Conservation (phyloP, 2,329 filamentous ascomycete species). For the Epichloe hybrida region DNA sequence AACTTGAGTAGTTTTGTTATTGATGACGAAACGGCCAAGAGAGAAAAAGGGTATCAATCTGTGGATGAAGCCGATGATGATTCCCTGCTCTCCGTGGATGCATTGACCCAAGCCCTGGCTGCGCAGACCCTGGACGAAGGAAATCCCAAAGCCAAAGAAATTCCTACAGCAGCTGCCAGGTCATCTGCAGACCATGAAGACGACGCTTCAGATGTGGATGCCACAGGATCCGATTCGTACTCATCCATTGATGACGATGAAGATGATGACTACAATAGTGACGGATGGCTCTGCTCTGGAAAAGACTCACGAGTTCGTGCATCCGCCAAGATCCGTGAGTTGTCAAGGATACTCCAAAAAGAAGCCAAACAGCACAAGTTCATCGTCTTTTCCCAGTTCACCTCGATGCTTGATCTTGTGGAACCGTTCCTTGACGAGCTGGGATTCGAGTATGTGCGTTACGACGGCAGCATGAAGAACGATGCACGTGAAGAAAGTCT, state of each 20-base stretch:
- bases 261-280: constrained; percentile 16
- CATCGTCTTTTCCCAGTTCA: constrained; percentile 98
- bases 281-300: constrained; percentile 18
- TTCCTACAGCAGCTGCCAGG: constrained; percentile 11
- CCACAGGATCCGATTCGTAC: constrained; percentile 29
- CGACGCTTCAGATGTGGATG: constrained; percentile 16
- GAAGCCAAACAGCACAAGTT: constrained; percentile 82
- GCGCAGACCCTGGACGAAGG: constrained; percentile 22
- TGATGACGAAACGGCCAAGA: constrained; percentile 31
- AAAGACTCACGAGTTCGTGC: constrained; percentile 33
- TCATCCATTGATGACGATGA: constrained; percentile 9
- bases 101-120: constrained; percentile 24
- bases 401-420: constrained; percentile 91
- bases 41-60: constrained; percentile 17
- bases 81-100: constrained; percentile 21
- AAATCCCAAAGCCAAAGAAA: background rate
- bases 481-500: constrained; percentile 83
- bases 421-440: constrained; percentile 75
- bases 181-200: constrained; percentile 22
- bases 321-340: constrained; percentile 84
- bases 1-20: constrained; percentile 43
- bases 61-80: constrained; percentile 16
- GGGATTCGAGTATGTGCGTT: constrained; percentile 69
- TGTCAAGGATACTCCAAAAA: constrained; percentile 65
- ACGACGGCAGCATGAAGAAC: constrained; percentile 92